Base-by-base conservation (phyloP, 306 rosid species). In the Purshia tridentata region DNA sequence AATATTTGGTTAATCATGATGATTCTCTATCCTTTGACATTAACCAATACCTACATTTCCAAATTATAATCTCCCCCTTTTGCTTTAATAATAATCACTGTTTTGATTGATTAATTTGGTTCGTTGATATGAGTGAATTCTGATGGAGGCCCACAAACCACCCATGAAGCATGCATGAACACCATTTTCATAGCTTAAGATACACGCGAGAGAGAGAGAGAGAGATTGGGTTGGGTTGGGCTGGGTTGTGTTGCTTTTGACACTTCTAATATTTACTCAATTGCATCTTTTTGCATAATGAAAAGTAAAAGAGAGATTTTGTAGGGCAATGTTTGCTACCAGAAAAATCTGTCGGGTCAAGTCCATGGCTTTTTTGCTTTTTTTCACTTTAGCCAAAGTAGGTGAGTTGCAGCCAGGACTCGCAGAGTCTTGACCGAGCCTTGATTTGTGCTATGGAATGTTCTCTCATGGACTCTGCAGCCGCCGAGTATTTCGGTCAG, bases 251-350 rank as follows among this genome's bases (percentile, higher is more conserved):
- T 56, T 22, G 60, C 47, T 56, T 23, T 70, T 39, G 22, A 29
- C 65, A 40, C 70, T 47, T 68, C 49, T 20, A 41, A 61, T 62
- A 44, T 78, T 78, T 58, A 78, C 80, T 60, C 65, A 57, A 49
- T 65, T 72, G 67, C 64, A 70, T 65, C 80, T 64, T 70, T 68
- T 58, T 46, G 56, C 84, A 77, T 70, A 41, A 80, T 77, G 73
- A 19, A 71, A 55, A 62, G 76, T 6, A 55, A 75, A 78, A 81
- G 76, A 61, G 20, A 76, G 77, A 81, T 81, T 72, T 67, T 66
- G 88, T 71, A 67, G 88, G 88, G 50, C 75, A 67, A 69, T 42
- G 75, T 59, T 72, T 59, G 75, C 19, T 42, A 54, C 74, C 85
- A 73, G 5, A 42, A 60, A 67, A 65, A 39, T 84, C 71, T 73